phyloP scores from a whole-genome alignment of 2,329 filamentous ascomycete genomes.

The Sarocladium brachiariae region DNA sequence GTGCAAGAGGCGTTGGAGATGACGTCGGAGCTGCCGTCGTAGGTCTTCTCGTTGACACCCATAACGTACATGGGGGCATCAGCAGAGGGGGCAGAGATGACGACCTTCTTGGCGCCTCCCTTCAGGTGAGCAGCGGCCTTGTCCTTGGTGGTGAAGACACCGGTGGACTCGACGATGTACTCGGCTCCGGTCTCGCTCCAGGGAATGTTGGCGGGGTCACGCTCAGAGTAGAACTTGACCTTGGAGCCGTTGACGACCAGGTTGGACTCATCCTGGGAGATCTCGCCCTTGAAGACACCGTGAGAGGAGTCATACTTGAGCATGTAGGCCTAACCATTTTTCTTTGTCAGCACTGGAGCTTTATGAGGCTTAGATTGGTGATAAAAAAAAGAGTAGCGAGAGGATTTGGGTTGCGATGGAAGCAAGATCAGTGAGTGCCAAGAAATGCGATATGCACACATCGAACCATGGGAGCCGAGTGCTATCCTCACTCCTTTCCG shows the following conservation, averaged over 20 bases:
- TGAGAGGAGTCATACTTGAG: conserved; percentile 99
- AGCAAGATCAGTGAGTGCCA: background rate
- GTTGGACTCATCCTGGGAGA: conserved; percentile 63
- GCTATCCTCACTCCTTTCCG: too few relatives aligned
- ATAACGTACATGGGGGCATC: conserved; percentile 99
- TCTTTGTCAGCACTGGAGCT: conserved; percentile 6
- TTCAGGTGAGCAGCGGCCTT: conserved; percentile 92
- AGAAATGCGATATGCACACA: too few relatives aligned
- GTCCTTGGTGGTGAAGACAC: conserved; percentile 98
- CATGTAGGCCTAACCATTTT: conserved; percentile 79
- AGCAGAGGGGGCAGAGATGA: conserved; percentile 85
- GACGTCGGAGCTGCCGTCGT: conserved; percentile 84
- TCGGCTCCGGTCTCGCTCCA: conserved; percentile 82
- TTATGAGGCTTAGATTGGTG: background rate
- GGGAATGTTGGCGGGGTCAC: conserved; percentile 82
- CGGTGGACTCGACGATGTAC: conserved; percentile 96
- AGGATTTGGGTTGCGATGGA: too few relatives aligned
- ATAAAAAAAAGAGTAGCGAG: background rate
- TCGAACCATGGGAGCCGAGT: too few relatives aligned
- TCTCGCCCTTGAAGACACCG: conserved; percentile 90
- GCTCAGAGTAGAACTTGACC: conserved; percentile 90
- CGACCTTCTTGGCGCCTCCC: conserved; percentile 96
- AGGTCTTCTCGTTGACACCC: conserved; percentile 94
- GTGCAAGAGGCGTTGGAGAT: conserved; percentile 99
- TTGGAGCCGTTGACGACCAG: conserved; percentile 91